Evolutionary conservation across 2,329 filamentous ascomycete genomes (phyloP).

Genomic region (Diaporthe vaccinii): DNA sequence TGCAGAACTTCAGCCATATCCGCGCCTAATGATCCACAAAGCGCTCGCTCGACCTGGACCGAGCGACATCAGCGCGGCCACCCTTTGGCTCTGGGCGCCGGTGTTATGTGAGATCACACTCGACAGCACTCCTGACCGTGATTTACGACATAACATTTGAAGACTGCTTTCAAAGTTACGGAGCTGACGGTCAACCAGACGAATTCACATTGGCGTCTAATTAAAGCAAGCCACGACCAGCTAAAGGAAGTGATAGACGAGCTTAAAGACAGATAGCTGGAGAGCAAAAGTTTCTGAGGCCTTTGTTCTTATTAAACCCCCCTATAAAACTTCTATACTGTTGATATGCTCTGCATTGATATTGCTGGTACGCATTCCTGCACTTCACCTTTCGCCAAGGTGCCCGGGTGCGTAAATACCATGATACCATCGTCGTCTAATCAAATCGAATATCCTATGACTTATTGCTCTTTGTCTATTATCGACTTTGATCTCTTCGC

Average conservation of each 20-base stretch:
- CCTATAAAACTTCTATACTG: background rate
- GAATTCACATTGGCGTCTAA: background rate
- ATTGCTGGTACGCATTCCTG: background rate
- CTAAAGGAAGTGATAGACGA: background rate
- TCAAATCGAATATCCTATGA: too few relatives aligned
- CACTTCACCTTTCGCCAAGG: too few relatives aligned
- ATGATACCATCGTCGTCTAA: too few relatives aligned
- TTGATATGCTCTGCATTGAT: background rate
- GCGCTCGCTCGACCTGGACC: background rate
- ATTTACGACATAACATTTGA: background rate
- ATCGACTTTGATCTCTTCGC: too few relatives aligned
- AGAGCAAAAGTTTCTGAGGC: rapidly evolving
- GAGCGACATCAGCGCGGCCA: background rate
- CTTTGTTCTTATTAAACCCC: too few relatives aligned
- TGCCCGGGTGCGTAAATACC: too few relatives aligned
- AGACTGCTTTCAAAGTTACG: too few relatives aligned
- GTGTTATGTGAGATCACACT: background rate
- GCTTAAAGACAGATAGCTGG: background rate
- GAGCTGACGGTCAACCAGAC: background rate
- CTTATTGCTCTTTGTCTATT: too few relatives aligned
- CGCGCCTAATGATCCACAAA: background rate
- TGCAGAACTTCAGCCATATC: background rate
- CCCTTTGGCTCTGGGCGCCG: background rate
- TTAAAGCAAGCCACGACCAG: background rate
- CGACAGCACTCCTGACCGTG: background rate